Evolutionary conservation across 2,329 filamentous ascomycete species (phyloP).

Genomic region (Aspergillus novofumigatus): DNA sequence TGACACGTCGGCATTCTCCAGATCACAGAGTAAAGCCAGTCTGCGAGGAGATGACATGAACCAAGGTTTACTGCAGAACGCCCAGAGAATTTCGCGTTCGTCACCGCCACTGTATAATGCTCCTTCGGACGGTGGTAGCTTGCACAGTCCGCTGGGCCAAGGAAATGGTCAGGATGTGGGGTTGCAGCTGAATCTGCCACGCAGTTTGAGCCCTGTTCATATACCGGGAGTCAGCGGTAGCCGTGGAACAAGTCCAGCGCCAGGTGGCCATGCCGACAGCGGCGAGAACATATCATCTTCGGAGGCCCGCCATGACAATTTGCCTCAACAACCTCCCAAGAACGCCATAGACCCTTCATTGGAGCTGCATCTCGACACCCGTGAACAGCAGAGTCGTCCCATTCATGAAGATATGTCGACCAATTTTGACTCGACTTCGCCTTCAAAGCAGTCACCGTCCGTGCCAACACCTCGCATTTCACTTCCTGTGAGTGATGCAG

Average conservation of each 20-base stretch:
- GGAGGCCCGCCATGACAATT: neutral
- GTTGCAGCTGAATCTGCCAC: conserved; percentile 19
- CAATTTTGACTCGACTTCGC: conserved; percentile 13
- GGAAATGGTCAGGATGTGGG: conserved; percentile 15
- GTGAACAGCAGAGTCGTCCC: conserved; percentile 19
- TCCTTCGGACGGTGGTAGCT: conserved; percentile 13
- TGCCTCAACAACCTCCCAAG: neutral
- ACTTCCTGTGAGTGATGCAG: conserved; percentile 45
- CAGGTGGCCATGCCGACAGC: neutral
- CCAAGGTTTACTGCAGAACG: conserved; percentile 53
- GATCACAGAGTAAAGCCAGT: conserved; percentile 44
- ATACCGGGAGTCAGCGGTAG: conserved; percentile 10
- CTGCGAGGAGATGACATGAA: conserved; percentile 45
- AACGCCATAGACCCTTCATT: conserved; percentile 10
- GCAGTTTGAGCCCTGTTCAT: conserved; percentile 17
- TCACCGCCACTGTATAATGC: conserved; percentile 36
- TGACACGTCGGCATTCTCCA: conserved; percentile 51
- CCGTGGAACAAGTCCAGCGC: conserved; percentile 6
- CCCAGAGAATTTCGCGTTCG: conserved; percentile 55
- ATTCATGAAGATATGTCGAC: conserved; percentile 14
- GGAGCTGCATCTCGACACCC: conserved; percentile 18
- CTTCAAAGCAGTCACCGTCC: conserved; percentile 14
- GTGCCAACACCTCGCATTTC: conserved; percentile 33
- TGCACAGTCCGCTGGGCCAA: conserved; percentile 7
- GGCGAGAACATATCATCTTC: neutral